These are phyloP conservation scores for Puya raimondii DNA, from an alignment of 176 grass and related monocot species.

Conservation along the genomic window DNA sequence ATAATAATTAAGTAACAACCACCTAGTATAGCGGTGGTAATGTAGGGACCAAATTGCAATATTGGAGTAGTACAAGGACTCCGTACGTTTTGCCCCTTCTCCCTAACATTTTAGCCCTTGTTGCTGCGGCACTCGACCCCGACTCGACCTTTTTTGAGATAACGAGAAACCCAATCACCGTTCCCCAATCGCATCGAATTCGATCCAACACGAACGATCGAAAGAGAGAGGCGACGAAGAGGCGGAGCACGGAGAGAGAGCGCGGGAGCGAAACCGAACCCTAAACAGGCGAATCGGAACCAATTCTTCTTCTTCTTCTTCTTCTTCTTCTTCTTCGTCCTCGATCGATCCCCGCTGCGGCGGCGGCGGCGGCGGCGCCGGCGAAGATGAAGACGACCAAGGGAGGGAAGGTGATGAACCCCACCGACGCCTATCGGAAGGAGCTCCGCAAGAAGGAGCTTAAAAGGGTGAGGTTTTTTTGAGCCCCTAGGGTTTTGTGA, in stretches of 20 bases:
- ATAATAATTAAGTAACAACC: no score
- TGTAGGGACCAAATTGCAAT: no score
- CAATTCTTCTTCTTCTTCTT: not conserved
- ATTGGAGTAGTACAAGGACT: no score
- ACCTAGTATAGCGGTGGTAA: no score
- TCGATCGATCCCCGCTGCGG: not conserved
- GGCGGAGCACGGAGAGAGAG: not conserved
- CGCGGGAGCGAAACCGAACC: not conserved
- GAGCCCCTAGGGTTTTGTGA: not conserved
- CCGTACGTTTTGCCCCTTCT: no score
- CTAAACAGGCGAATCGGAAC: not conserved
- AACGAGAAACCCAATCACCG: no score
- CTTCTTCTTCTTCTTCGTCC: not conserved
- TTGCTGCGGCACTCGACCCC: no score
- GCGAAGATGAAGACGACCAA: conserved; percentile 97
- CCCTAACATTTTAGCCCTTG: no score
- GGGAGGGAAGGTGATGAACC: conserved; percentile 97
- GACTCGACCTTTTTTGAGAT: no score
- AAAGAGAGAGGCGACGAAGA: conserved; percentile 1
- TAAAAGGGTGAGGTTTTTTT: conserved; percentile 52
- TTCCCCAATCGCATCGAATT: no score
- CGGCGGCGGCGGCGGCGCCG: not conserved
- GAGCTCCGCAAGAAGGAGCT: conserved; percentile 91
- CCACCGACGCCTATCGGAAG: conserved; percentile 93
- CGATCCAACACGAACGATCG: no score